phyloP scores from a whole-genome alignment of 2,329 filamentous ascomycete species.

The Claviceps purpurea region DNA sequence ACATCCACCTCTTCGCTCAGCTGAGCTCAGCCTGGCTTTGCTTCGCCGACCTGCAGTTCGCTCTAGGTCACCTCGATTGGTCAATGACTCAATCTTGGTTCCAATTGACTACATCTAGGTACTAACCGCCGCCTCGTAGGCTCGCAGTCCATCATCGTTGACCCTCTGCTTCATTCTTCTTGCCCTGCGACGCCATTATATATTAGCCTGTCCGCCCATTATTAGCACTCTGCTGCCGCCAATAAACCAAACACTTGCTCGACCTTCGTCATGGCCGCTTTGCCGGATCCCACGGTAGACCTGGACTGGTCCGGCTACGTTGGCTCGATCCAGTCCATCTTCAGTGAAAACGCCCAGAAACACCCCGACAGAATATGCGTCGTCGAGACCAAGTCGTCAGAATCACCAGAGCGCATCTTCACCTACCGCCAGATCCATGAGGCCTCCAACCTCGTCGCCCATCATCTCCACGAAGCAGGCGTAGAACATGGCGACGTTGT shows the following conservation, averaged over 20 bases:
- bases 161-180: background rate
- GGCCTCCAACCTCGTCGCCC: conserved; percentile 65
- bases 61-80: background rate
- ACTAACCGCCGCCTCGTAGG: background rate
- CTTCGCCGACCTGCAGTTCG: background rate
- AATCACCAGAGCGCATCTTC: conserved; percentile 49
- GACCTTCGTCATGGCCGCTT: conserved; percentile 3
- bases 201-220: background rate
- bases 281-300: conserved; percentile 54
- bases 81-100: background rate
- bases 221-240: background rate
- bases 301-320: conserved; percentile 54
- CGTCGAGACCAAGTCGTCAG: conserved; percentile 28
- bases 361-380: conserved; percentile 49
- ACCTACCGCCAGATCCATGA: conserved; percentile 81
- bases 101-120: background rate
- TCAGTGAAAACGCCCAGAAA: conserved; percentile 49
- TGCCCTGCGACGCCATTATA: background rate
- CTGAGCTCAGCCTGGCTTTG: background rate
- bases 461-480: conserved; percentile 64
- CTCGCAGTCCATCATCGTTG: background rate
- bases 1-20: background rate
- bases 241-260: background rate
- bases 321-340: conserved; percentile 56
- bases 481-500: conserved; percentile 73